Evolutionary conservation across 2,329 filamentous ascomycete genomes (phyloP), one percentile per base, ranked within the genome.

Genomic region (Dothiorella sarmentorum): DNA sequence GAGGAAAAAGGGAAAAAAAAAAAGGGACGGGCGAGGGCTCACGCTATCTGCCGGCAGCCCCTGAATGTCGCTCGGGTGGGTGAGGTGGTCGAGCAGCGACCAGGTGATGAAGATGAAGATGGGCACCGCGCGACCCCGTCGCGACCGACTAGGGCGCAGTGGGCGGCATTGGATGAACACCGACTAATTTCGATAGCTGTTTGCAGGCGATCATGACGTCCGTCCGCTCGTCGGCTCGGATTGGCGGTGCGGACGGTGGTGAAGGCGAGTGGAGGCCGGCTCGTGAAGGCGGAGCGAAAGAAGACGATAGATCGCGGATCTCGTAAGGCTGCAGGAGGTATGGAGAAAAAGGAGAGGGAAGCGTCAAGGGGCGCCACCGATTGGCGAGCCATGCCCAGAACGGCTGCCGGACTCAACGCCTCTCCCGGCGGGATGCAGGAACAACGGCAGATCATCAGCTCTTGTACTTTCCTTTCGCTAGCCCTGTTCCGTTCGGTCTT

Each of bases 31-130:
- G 22, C 49, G 29, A 29, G 35, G 33, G n/a, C 33, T 10, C 47
- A 37, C 33, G 33, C 5, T 18, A 17, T 35, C 11, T 26, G 33
- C 13, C n/a, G n/a, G 18, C 4, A 7, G 49, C 49, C 49, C 49
- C 49, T 53, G 49, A 53, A 40, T 53, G 49, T 29, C 49, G 24
- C 26, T 53, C 49, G 49, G 27, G 18, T 52, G 26, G n/a, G n/a
- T n/a, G n/a, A n/a, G n/a, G n/a, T n/a, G n/a, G n/a, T n/a, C n/a
- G n/a, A n/a, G n/a, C n/a, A n/a, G n/a, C n/a, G n/a, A n/a, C n/a
- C n/a, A n/a, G n/a, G n/a, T 18, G 20, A n/a, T 20, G 15, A n/a
- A 17, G 33, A 53, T 53, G 49, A 53, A 40, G 49, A 53, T 53
- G 40, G 49, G 49, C 49, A 40, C 22, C 49, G 40, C 49, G 15